Evolutionary conservation across 2,329 filamentous ascomycete genomes (phyloP), one percentile per base, ranked within the genome.

Genomic region (Echinosphaeria canescens): DNA sequence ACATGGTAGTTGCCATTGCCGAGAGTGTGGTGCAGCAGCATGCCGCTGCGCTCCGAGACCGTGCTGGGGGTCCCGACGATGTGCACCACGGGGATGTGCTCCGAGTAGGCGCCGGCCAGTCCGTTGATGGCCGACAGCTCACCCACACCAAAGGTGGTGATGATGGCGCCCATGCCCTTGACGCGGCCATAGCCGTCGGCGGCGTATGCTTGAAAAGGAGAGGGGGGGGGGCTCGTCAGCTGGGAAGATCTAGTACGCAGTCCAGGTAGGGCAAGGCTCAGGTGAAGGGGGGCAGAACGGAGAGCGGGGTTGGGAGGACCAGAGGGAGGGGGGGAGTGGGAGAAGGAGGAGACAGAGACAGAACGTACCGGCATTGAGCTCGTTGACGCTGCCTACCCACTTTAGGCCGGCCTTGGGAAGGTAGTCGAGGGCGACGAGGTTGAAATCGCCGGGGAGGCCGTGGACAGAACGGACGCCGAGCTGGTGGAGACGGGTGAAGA

Each of bases 1-100:
- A 81, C 76, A 32, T 75, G 71, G 49, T 78, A 90, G 50, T 90
- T 74, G 31, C 80, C 74, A 37, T 79, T 76, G 29, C 68, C 71
- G 2, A 80, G 62, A 1, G 74, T 78, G 46, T 80, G 75, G 38
- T 78, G 71, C 17, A 61, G 48, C 18, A 59, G 45, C 49, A 57
- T 54, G 35, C 51, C 51, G 27, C 53, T 48, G 25, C 48, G 48
- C 42, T 60, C 54, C 11, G 55, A 58, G 30, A 51, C 38, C 20
- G 53, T 58, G 10, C 54, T 55, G 1, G 57, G 57, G 33, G 52
- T 59, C 26, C 57, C 57, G 22, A 74, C 68, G 29, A 75, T 69
- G 44, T 81, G 74, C 15, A 78, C 63, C 5, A 82, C 55, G 3
- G 75, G 71, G 2, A 78, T 69, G 36, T 65, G 62, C 45, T 82